Base-by-base conservation (phyloP, 371 early-diverging fungal genomes). In the Globomyces sp. region DNA sequence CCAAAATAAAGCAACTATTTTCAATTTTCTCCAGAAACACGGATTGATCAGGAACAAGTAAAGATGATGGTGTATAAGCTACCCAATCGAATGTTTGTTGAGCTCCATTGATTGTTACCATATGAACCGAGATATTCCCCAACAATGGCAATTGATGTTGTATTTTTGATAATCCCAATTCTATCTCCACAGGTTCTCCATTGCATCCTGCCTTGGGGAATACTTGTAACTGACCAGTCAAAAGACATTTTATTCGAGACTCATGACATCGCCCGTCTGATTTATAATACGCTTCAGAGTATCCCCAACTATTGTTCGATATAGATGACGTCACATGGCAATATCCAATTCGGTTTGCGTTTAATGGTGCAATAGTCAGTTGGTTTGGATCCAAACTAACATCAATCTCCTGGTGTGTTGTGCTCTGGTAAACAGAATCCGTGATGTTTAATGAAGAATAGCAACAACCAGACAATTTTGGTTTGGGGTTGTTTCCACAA, bases 201-300 rank as follows among this genome's bases (percentile, higher is more conserved):
- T 24, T 24, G 24, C 24, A 24, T 24, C 24, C 24, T 24, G 24
- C 24, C 13, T 55, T 36, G 6, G 40, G 40, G n/a, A 39, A 55
- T 36, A 39, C 36, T 8, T 39, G 55, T 36, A 55, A 55, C 40
- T 55, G 40, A 1, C 55, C 55, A 39, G 2, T 55, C 40, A 40
- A 34, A 9, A 9, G 4, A 39, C 55, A 55, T 1, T 36, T 39
- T 36, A 39, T 39, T 36, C 55, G 55, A 6, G 3, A 6, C 40
- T 55, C 55, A 3, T 39, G 8, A 40, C 55, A 55, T 8, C 40
- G 40, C 40, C 40, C 36, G n/a, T 55, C 55, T 6, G 55, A 36
- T 55, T 55, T 55, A 40, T 55, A 55, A 55, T 55, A 55, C 4
- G 40, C 55, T 55, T 55, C 24, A 24, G 24, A 24, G 24, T 24